Evolutionary conservation across 192 early-diverging fungal species (phyloP), one percentile per base, ranked within the genome.

Genomic region (Gigaspora rosea): DNA sequence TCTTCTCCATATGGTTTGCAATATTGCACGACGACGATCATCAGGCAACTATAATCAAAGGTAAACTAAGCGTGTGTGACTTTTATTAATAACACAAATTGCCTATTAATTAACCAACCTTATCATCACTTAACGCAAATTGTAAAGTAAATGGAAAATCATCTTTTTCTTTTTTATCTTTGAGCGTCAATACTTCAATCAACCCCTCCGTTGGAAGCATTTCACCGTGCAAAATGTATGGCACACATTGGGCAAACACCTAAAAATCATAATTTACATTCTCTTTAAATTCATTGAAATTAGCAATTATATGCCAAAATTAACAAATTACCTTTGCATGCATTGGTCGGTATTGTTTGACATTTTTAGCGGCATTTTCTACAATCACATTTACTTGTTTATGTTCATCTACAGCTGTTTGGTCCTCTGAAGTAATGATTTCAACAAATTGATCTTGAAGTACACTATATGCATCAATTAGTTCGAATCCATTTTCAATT

Each of bases 1-100:
- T 33, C 70, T 71, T 56, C 70, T 18, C 70, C 70, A 71, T 71
- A 71, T 36, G 6, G 70, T 56, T 71, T 71, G 70, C 8, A 71
- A 66, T 66, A 66, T 47, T 66, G 33, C 32, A 18, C 64, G 41
- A 66, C 64, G 64, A 47, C 16, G 36, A 47, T 36, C 36, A 9
- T 66, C 64, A 47, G 64, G 16, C 41, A 66, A n/a, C 64, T 66
- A 47, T 15, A 66, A 20, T 13, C 33, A 35, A 35, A 56, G 16
- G 13, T 66, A 46, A 66, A 18, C 36, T 27, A 16, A 65, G 36
- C 4, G 18, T 18, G 12, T 18, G 4, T 27, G 18, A 15, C 0
- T 11, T 18, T 16, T 54, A 11, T 54, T 16, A 54, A 54, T 12
- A 54, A 56, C 12, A 0, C 52, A 5, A 56, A 12, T 56, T 56